phyloP scores from a whole-genome alignment of 169 alveolate species.

The Cryptosporidium ryanae region DNA sequence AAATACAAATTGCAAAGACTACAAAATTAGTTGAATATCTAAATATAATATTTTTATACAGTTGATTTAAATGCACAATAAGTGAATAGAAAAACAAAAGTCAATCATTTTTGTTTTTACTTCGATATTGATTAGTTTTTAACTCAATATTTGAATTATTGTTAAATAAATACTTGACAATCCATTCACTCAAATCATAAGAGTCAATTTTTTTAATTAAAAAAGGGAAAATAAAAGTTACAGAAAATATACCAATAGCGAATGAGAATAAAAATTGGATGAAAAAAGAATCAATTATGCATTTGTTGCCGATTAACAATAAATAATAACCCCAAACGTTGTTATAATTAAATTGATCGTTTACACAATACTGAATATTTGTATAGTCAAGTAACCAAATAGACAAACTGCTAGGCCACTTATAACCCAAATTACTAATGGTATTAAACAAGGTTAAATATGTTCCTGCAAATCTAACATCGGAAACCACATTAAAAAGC shows the following conservation, averaged over 20 bases:
- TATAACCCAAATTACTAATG: constrained; percentile 82
- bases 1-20: too few species aligned
- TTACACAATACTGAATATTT: constrained; percentile 70
- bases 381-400: constrained; percentile 79
- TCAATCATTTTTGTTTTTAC: not conserved
- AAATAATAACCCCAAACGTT: constrained; percentile 1
- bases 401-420: constrained; percentile 74
- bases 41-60: too few species aligned
- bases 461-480: constrained; percentile 86
- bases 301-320: constrained; percentile 64
- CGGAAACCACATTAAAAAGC: constrained; percentile 83
- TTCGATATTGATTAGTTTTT: not conserved
- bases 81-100: too few species aligned
- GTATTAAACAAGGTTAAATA: constrained; percentile 88
- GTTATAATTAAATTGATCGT: constrained; percentile 27
- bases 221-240: constrained; percentile 61
- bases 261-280: constrained; percentile 76
- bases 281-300: constrained; percentile 76
- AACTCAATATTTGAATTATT: constrained; percentile 1
- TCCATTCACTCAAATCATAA: constrained; percentile 25
- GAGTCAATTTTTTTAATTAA: constrained; percentile 26
- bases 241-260: constrained; percentile 75
- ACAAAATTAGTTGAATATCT: too few species aligned
- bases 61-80: too few species aligned
- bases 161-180: constrained; percentile 7